These are phyloP conservation scores for Calonectria honghensis DNA, from an alignment of 2,329 filamentous ascomycete species.

Conservation along the genomic window DNA sequence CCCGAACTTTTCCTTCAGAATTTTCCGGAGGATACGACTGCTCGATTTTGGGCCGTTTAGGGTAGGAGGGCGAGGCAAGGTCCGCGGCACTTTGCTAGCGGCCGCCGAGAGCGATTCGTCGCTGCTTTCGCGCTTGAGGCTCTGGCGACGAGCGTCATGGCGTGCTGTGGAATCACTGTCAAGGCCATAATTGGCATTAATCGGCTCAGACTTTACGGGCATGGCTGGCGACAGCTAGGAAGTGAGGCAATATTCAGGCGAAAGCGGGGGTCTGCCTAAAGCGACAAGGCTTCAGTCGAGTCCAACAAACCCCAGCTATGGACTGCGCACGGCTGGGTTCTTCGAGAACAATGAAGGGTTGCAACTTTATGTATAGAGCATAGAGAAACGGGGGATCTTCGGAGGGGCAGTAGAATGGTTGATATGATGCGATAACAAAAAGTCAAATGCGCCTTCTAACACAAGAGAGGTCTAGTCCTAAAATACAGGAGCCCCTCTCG, in stretches of 20 bases:
- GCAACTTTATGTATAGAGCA: neutral
- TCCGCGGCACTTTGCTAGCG: conserved; percentile 2
- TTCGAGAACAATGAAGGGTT: neutral
- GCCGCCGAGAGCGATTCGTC: neutral
- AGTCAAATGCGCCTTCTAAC: neutral
- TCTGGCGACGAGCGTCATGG: neutral
- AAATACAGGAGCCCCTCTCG: neutral
- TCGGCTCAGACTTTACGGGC: neutral
- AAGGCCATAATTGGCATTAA: neutral
- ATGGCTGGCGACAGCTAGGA: neutral
- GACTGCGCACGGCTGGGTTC: neutral
- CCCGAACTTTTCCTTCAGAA: conserved; percentile 57
- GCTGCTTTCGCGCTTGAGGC: neutral
- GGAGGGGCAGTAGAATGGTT: neutral
- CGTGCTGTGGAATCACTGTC: neutral
- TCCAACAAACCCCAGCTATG: too few species aligned
- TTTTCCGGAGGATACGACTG: neutral
- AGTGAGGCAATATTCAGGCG: neutral
- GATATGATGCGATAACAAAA: neutral
- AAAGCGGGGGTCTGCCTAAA: neutral
- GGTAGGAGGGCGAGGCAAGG: neutral
- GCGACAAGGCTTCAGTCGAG: neutral
- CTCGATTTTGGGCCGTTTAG: neutral
- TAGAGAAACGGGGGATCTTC: neutral
- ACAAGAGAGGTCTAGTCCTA: neutral